Percentiles rank a stretch among this genome's conserved stretches.
Conservation (phyloP, 345 rosid genomes). For the Citrus reticulata region DNA sequence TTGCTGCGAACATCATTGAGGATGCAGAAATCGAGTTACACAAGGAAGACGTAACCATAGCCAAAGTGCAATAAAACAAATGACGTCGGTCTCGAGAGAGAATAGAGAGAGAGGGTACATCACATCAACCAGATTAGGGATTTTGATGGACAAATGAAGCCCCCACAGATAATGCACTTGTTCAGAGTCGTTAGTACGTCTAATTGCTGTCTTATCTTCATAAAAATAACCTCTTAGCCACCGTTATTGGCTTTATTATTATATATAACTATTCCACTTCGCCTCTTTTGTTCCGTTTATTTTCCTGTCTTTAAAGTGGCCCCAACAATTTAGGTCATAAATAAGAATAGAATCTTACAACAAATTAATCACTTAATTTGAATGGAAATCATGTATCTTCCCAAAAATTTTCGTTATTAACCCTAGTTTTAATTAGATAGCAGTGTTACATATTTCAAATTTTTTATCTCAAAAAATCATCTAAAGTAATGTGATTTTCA, state of each 20-base stretch:
- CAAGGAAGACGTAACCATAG: too few relatives aligned
- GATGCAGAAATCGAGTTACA: too few relatives aligned
- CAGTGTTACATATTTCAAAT: too few relatives aligned
- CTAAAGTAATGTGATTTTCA: too few relatives aligned
- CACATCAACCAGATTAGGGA: not conserved
- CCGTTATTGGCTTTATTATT: not conserved
- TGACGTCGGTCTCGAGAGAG: not conserved
- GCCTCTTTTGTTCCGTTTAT: not conserved
- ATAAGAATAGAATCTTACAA: not conserved
- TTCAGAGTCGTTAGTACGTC: not conserved
- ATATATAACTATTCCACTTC: not conserved
- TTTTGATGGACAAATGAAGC: not conserved
- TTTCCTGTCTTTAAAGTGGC: not conserved
- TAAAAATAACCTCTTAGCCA: not conserved
- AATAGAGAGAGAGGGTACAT: not conserved
- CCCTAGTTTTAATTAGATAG: too few relatives aligned
- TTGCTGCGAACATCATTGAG: too few relatives aligned
- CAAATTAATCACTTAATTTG: too few relatives aligned
- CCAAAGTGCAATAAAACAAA: too few relatives aligned
- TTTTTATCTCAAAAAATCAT: too few relatives aligned
- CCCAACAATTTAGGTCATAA: not conserved
- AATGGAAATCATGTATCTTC: not conserved
- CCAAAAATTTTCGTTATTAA: too few relatives aligned
- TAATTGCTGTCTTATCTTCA: not conserved
- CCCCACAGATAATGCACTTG: constrained; percentile 1